phyloP scores from a whole-genome alignment of 768 basidiomycete species.

The Amanita thiersii region DNA sequence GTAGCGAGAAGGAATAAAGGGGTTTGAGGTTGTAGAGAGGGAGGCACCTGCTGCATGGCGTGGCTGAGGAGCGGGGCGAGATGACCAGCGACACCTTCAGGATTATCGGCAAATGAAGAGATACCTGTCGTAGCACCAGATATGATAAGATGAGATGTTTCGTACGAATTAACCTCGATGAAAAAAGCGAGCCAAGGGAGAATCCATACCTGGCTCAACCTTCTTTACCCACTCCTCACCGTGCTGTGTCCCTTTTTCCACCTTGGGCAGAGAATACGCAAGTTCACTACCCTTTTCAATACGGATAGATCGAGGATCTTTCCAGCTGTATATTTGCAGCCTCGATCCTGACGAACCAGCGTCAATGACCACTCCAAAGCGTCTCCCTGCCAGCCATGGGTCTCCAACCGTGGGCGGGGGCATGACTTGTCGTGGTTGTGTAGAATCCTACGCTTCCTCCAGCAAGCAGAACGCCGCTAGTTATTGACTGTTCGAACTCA shows the following conservation, averaged over 20 bases:
- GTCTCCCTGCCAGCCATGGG: conserved; percentile 70
- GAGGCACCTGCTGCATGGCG: conserved; percentile 77
- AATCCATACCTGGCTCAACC: conserved; percentile 79
- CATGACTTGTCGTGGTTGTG: conserved; percentile 33
- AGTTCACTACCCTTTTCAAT: conserved; percentile 47
- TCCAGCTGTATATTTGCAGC: conserved; percentile 96
- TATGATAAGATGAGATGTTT: neutral
- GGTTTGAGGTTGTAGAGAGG: conserved; percentile 75
- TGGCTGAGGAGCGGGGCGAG: conserved; percentile 78
- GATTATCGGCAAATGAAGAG: conserved; percentile 69
- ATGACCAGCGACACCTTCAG: conserved; percentile 65
- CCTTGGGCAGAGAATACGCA: conserved; percentile 59
- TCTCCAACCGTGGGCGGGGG: conserved; percentile 66
- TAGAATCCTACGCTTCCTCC: neutral
- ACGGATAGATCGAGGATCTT: conserved; percentile 53
- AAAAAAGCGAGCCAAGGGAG: neutral
- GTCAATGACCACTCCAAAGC: conserved; percentile 94
- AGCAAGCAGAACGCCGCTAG: neutral
- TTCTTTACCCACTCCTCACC: conserved; percentile 86
- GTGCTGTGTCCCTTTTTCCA: conserved; percentile 83
- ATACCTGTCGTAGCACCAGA: conserved; percentile 48
- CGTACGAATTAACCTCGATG: neutral
- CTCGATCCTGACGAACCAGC: conserved; percentile 97
- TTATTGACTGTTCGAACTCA: conserved; percentile 1
- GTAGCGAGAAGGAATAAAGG: conserved; percentile 94